These are phyloP conservation scores for Solanum chacoense DNA, from an alignment of 305 asterid genomes.

Conservation along the genomic window DNA sequence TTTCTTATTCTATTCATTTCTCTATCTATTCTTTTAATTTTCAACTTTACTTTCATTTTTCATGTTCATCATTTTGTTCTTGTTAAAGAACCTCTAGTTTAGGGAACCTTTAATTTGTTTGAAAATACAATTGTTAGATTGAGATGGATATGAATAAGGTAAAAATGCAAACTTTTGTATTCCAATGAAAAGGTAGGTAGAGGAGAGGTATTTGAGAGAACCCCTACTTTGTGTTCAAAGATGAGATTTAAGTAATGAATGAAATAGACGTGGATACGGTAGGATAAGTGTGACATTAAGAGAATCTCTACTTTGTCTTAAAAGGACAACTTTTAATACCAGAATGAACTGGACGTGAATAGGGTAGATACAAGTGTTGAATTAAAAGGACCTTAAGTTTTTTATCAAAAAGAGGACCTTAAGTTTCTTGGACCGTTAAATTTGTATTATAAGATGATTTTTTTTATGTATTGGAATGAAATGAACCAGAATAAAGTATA, in stretches of 20 bases:
- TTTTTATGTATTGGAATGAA: neutral
- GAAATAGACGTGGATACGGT: neutral
- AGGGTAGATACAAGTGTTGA: neutral
- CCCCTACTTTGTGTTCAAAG: neutral
- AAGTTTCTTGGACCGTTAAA: neutral
- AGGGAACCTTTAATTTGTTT: neutral
- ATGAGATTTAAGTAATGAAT: neutral
- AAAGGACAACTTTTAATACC: neutral
- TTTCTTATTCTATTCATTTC: conserved; percentile 8
- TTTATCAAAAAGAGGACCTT: neutral
- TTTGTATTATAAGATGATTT: neutral
- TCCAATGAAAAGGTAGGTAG: neutral
- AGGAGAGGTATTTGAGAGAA: neutral
- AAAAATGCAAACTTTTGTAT: neutral
- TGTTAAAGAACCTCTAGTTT: neutral
- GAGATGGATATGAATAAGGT: neutral
- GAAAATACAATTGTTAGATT: neutral
- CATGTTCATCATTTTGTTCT: neutral
- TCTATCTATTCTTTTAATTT: neutral
- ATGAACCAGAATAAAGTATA: neutral
- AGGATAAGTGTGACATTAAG: neutral
- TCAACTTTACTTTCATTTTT: neutral
- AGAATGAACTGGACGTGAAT: neutral
- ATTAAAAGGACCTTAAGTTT: neutral
- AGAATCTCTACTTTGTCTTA: neutral